Evolutionary conservation across 2,329 filamentous ascomycete genomes (phyloP).

Genomic region (Aspergillus tanneri): DNA sequence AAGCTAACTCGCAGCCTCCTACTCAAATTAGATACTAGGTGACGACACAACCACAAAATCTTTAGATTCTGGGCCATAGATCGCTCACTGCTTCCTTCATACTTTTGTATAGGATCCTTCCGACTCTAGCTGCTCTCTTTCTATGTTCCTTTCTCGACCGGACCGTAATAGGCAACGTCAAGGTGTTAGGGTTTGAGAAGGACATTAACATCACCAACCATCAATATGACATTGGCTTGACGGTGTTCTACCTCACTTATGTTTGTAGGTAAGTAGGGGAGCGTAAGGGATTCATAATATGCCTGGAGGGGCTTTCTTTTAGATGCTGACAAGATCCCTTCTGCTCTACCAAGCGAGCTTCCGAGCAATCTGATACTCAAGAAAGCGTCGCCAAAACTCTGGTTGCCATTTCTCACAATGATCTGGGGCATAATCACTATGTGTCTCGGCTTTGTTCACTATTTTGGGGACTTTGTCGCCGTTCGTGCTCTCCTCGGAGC

Average conservation of each 20-base stretch:
- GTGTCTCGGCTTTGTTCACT: conserved; percentile 39
- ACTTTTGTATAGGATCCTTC: conserved; percentile 55
- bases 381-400: conserved; percentile 59
- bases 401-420: conserved; percentile 58
- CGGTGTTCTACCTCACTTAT: conserved; percentile 60
- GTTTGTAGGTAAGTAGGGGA: conserved; percentile 56
- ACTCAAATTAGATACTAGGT: conserved; percentile 57
- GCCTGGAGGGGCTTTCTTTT: background rate
- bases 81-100: no score
- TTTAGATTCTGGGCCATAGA: no score
- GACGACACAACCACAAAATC: no score
- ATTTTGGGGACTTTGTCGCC: conserved; percentile 56
- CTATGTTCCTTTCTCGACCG: conserved; percentile 66
- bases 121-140: conserved; percentile 63
- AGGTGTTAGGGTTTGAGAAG: conserved; percentile 61
- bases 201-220: conserved; percentile 59
- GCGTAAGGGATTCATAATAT: no score
- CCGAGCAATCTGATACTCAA: conserved; percentile 66
- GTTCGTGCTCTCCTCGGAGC: conserved; percentile 62
- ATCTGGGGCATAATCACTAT: conserved; percentile 59
- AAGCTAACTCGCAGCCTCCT: conserved; percentile 48
- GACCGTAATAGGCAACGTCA: conserved; percentile 72
- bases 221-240: conserved; percentile 64
- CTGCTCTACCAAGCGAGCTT: conserved; percentile 51
- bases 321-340: background rate